These are phyloP conservation scores for Russula dissimulans DNA, from an alignment of 768 basidiomycete species.

Conservation along the genomic window DNA sequence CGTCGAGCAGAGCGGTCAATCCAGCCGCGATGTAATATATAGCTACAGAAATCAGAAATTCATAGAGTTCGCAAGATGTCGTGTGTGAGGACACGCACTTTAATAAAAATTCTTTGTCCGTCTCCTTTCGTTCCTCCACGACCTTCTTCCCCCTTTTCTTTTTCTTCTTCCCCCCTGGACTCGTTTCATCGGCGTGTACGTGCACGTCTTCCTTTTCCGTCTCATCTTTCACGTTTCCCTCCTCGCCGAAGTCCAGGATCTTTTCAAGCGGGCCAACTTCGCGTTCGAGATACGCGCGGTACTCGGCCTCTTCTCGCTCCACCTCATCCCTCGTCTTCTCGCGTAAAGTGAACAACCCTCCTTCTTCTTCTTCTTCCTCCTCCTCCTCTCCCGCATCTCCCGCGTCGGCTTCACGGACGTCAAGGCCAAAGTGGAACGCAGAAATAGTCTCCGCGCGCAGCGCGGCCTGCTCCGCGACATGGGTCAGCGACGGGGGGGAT, in stretches of 20 bases:
- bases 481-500: conserved; percentile 44
- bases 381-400: conserved; percentile 36
- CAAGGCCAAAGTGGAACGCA: conserved; percentile 56
- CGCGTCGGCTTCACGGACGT: conserved; percentile 23
- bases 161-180: conserved; percentile 28
- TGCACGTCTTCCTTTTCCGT: conserved; percentile 21
- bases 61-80: not conserved
- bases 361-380: conserved; percentile 44
- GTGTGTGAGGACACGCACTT: conserved; percentile 46
- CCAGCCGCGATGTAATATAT: conserved; percentile 97
- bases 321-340: conserved; percentile 72
- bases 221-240: conserved; percentile 19
- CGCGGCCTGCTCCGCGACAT: conserved; percentile 65
- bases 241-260: conserved; percentile 49
- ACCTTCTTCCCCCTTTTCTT: conserved; percentile 22
- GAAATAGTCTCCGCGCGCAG: conserved; percentile 77
- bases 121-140: conserved; percentile 41
- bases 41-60: conserved; percentile 39
- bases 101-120: conserved; percentile 82
- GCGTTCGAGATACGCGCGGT: conserved; percentile 68
- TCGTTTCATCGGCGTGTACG: conserved; percentile 24
- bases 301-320: conserved; percentile 77
- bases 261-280: conserved; percentile 71
- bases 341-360: conserved; percentile 62
- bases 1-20: conserved; percentile 68